Evolutionary conservation across 2,329 filamentous ascomycete genomes (phyloP).

Genomic region (Aspergillus novofumigatus): DNA sequence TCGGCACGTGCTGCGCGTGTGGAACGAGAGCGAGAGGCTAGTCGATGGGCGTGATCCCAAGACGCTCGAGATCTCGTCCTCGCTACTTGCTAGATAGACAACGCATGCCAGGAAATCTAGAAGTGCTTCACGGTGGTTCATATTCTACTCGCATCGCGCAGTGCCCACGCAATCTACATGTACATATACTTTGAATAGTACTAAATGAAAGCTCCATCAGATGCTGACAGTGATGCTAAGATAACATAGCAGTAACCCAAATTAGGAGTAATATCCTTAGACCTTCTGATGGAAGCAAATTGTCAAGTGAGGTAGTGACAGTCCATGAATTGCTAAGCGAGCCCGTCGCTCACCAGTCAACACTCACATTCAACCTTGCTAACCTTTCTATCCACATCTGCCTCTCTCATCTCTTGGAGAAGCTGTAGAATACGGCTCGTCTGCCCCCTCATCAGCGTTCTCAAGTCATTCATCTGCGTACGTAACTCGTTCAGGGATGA

Average conservation of each 20-base stretch:
- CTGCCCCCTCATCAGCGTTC: too few species aligned
- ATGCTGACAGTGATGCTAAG: background rate
- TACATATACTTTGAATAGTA: background rate
- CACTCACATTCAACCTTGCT: too few species aligned
- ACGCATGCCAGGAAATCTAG: background rate
- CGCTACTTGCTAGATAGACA: background rate
- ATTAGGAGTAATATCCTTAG: background rate
- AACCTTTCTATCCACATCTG: too few species aligned
- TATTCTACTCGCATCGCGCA: background rate
- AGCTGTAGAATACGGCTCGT: too few species aligned
- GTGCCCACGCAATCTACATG: background rate
- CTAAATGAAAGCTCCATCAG: background rate
- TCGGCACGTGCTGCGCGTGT: conserved; percentile 32
- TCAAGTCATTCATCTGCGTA: too few species aligned
- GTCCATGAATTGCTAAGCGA: too few species aligned
- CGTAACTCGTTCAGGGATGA: too few species aligned
- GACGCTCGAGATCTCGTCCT: background rate
- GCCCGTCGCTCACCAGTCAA: too few species aligned
- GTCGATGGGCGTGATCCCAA: conserved; percentile 24
- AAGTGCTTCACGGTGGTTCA: background rate
- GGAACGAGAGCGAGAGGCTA: conserved; percentile 38
- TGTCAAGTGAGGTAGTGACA: background rate
- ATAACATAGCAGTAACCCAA: background rate
- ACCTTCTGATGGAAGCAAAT: too few species aligned
- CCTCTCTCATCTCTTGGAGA: too few species aligned